Conservation (phyloP, 23 red algal genomes). For the Gracilaria domingensis region DNA sequence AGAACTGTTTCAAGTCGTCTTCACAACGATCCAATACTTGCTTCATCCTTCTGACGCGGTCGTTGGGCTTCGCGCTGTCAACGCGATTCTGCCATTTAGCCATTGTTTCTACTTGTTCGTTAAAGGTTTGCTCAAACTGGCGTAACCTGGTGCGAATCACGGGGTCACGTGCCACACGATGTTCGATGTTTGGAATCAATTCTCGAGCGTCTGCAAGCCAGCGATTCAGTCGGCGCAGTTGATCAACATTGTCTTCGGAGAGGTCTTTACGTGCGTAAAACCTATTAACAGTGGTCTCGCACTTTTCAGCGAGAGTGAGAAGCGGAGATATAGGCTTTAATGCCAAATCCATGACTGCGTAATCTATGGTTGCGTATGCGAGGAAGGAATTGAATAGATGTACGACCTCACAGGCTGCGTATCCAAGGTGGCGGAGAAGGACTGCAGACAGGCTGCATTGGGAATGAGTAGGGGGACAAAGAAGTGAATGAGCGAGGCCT, state of each 20-base stretch:
- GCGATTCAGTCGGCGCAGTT: background rate
- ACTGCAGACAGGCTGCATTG: no score
- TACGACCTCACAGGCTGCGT: background rate
- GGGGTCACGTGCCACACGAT: background rate
- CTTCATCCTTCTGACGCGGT: background rate
- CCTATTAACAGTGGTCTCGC: background rate
- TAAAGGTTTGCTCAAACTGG: background rate
- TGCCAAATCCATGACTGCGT: constrained; percentile 14
- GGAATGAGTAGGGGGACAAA: no score
- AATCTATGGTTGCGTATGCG: background rate
- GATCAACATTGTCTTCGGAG: background rate
- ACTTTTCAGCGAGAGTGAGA: background rate
- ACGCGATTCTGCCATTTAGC: background rate
- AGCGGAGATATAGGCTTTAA: background rate
- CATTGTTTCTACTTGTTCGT: background rate
- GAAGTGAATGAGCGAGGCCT: no score
- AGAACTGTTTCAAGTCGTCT: background rate
- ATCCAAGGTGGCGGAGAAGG: no score
- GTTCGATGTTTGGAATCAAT: background rate
- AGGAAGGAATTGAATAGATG: background rate
- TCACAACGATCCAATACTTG: background rate
- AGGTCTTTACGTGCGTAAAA: background rate
- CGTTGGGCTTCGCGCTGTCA: background rate
- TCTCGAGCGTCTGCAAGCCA: background rate
- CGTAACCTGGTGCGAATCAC: background rate